These are phyloP conservation scores for Waltiozyma sp. DNA, from an alignment of 1,139 yeast species.

Conservation along the genomic window DNA sequence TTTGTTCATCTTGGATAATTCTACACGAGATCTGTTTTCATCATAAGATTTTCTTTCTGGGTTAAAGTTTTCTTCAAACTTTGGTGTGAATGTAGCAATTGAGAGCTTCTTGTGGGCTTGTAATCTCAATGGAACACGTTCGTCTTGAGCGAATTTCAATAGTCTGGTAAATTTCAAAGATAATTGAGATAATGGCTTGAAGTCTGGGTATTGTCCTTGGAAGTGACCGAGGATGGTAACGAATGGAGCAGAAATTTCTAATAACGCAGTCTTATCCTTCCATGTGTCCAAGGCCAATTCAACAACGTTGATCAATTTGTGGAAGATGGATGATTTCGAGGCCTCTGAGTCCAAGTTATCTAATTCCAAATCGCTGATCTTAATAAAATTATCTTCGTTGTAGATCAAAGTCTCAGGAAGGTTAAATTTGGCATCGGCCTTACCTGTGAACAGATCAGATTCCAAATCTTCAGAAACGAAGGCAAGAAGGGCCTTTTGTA, in stretches of 20 bases:
- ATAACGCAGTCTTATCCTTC: constrained; percentile 54
- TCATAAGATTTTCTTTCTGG: constrained; percentile 93
- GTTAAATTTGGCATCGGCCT: constrained; percentile 18
- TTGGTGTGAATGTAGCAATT: constrained; percentile 78
- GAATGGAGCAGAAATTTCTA: constrained; percentile 33
- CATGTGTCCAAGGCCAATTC: constrained; percentile 31
- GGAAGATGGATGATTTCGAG: constrained; percentile 18
- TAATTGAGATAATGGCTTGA: constrained; percentile 19
- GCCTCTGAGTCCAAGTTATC: constrained; percentile 18
- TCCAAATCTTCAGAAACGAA: constrained; percentile 27
- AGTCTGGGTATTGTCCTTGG: constrained; percentile 13
- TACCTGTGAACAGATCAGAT: constrained; percentile 8
- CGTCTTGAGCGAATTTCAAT: constrained; percentile 35
- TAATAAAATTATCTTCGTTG: constrained; percentile 3
- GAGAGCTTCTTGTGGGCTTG: constrained; percentile 85
- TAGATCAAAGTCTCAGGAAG: constrained; percentile 12
- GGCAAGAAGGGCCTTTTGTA: constrained; percentile 40
- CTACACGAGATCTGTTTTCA: constrained; percentile 70
- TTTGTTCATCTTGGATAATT: constrained; percentile 68
- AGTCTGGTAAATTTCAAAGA: constrained; percentile 37
- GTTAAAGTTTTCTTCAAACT: constrained; percentile 90
- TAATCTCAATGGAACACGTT: constrained; percentile 64
- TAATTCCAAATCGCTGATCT: constrained; percentile 15
- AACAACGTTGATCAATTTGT: constrained; percentile 19
- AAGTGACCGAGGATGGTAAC: constrained; percentile 15